A percentile compares a stretch with the other conserved stretches of the same genome.
These are phyloP conservation scores for Calonectria multiphialidica DNA, from an alignment of 2,329 filamentous ascomycete species.

Conservation along the genomic window DNA sequence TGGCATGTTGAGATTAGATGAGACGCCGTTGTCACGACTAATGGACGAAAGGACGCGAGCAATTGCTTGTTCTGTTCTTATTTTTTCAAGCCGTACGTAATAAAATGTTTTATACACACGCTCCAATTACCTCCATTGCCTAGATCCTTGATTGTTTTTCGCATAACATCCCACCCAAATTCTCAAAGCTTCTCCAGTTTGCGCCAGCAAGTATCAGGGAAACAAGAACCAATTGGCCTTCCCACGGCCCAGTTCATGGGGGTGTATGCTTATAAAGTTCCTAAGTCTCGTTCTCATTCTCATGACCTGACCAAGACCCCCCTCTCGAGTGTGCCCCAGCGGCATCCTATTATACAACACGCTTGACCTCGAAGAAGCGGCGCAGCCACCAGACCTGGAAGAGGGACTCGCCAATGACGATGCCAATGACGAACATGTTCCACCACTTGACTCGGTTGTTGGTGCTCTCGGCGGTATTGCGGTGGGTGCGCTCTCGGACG, in stretches of 20 bases:
- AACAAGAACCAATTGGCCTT: conserved; percentile 24
- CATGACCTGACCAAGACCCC: not conserved
- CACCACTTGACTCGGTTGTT: conserved; percentile 99
- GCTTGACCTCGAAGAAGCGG: conserved; percentile 93
- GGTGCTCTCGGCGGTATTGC: conserved; percentile 98
- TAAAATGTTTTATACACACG: conserved; percentile 37
- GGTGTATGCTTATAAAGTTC: conserved; percentile 4
- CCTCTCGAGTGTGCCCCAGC: not conserved
- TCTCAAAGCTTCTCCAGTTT: conserved; percentile 33
- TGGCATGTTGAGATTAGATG: not conserved
- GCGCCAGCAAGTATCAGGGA: conserved; percentile 38
- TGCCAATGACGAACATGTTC: conserved; percentile 94
- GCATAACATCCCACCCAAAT: conserved; percentile 32
- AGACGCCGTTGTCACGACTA: not conserved
- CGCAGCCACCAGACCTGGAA: conserved; percentile 99
- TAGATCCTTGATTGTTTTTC: conserved; percentile 30
- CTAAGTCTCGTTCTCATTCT: conserved; percentile 2
- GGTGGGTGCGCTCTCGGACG: conserved; percentile 92
- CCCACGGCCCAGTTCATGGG: conserved; percentile 14
- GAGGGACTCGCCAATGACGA: conserved; percentile 90
- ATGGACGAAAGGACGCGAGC: not conserved
- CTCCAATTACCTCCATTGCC: conserved; percentile 36
- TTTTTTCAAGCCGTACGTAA: conserved; percentile 23
- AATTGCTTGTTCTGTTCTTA: conserved; percentile 14
- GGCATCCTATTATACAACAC: conserved; percentile 64